A percentile compares a stretch with the other conserved stretches of the same genome.
phyloP scores from a whole-genome alignment of 2,329 filamentous ascomycete species.

The Aspergillus sp. region DNA sequence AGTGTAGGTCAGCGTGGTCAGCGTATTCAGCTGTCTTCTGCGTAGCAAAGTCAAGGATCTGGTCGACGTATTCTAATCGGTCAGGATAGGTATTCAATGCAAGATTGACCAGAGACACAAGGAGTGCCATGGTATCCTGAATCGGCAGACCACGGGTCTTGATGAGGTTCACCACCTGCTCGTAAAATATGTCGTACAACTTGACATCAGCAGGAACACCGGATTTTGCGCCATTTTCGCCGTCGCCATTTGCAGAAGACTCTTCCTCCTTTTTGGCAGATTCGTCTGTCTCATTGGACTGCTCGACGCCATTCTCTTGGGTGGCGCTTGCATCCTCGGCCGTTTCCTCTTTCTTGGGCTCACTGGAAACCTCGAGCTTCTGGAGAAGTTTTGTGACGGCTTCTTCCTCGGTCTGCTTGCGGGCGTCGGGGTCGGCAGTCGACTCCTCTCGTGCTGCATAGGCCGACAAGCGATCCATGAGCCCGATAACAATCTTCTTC shows the following conservation, averaged over 20 bases:
- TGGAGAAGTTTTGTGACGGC: constrained; percentile 74
- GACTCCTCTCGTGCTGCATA: constrained; percentile 87
- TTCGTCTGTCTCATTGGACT: constrained; percentile 23
- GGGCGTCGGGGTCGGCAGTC: constrained; percentile 65
- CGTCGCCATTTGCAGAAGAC: constrained; percentile 28
- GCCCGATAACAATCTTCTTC: constrained; percentile 93
- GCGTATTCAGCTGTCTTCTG: constrained; percentile 82
- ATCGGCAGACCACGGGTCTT: constrained; percentile 87
- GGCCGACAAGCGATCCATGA: constrained; percentile 93
- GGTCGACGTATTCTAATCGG: constrained; percentile 88
- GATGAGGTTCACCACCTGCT: constrained; percentile 89
- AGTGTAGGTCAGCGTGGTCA: constrained; percentile 94
- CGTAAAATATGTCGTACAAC: constrained; percentile 95
- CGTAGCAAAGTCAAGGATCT: constrained; percentile 83
- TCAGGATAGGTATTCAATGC: constrained; percentile 95
- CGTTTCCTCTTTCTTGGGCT: constrained; percentile 46
- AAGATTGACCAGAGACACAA: constrained; percentile 91
- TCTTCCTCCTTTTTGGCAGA: constrained; percentile 20
- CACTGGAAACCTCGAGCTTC: constrained; percentile 63
- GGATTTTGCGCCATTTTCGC: constrained; percentile 31
- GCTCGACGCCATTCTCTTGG: constrained; percentile 35
- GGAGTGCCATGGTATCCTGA: constrained; percentile 86
- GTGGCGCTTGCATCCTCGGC: constrained; percentile 26
- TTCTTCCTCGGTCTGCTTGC: constrained; percentile 75
- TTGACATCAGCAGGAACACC: constrained; percentile 61